Percentiles rank a stretch among this genome's conserved stretches.
These are phyloP conservation scores for Heliamphora exappendiculata DNA, from an alignment of 148 eudicot genomes.

Conservation along the genomic window DNA sequence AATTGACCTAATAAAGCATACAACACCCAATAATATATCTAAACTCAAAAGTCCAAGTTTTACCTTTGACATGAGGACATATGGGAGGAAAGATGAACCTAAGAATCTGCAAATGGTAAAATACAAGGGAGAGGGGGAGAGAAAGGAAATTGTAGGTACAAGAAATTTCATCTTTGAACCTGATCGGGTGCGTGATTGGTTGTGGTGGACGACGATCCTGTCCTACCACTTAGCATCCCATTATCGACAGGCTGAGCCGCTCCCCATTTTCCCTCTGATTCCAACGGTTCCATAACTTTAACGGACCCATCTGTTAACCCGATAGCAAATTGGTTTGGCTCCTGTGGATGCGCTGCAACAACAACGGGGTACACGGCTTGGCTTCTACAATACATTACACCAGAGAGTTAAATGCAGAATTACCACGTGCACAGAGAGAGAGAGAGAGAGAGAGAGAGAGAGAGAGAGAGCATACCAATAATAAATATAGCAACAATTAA, in stretches of 20 bases:
- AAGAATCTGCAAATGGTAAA: slow-evolving; percentile 16
- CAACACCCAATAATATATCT: not conserved
- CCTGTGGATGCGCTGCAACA: slow-evolving; percentile 70
- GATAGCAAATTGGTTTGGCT: slow-evolving; percentile 70
- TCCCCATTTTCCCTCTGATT: slow-evolving; percentile 84
- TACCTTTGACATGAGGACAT: not conserved
- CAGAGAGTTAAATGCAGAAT: not conserved
- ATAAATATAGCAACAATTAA: not conserved
- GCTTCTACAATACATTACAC: slow-evolving; percentile 36
- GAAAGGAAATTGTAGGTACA: slow-evolving; percentile 11
- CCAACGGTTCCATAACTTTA: slow-evolving; percentile 75
- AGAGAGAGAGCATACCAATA: not conserved
- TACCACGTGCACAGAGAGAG: not conserved
- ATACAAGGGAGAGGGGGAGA: slow-evolving; percentile 8
- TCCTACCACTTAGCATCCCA: slow-evolving; percentile 54
- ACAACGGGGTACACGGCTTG: slow-evolving; percentile 55
- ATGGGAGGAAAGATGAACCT: slow-evolving; percentile 16
- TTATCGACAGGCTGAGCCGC: slow-evolving; percentile 59
- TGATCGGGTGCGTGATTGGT: slow-evolving; percentile 68
- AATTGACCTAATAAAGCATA: slow-evolving; percentile 1
- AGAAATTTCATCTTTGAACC: slow-evolving; percentile 46
- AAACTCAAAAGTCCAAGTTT: not conserved
- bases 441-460: not conserved
- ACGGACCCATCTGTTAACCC: slow-evolving; percentile 74
- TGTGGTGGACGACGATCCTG: slow-evolving; percentile 58